Evolutionary conservation across 164 flowering plant species (phyloP), one percentile per base, ranked within the genome.

Genomic region (Tetracentron sinense): DNA sequence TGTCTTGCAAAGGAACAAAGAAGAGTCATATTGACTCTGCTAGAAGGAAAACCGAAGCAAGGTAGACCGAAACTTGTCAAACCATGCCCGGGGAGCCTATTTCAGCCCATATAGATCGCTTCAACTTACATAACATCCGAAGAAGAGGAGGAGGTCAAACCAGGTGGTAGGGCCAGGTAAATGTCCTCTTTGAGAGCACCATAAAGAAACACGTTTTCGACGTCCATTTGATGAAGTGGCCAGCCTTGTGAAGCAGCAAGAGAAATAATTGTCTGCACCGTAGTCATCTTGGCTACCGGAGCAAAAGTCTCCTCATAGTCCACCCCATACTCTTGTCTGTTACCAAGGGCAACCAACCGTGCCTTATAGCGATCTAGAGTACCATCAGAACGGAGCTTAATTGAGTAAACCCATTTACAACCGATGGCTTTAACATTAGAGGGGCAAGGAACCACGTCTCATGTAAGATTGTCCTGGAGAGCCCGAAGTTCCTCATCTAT

Each of bases 391-490:
- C 27, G 1, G 2, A 35, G 31, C n/a, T 65, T 65, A 3, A 65
- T 23, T 11, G n/a, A 23, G 35, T 42, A 65, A 4, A 65, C 60
- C 61, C 68, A 65, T 27, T 65, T 65, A 47, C 61, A 55, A 3
- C 46, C 54, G 12, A 65, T 19, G 11, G 47, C 1, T 23, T 17
- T 56, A 35, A 25, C 16, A 15, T 27, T 23, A 28, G 23, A 1
- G 7, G 61, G 68, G 8, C 14, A n/a, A 44, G 29, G 19, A 28
- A 65, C 61, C 2, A 65, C 2, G 1, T 26, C 28, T 54, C 61
- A 65, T 2, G 58, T 56, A 12, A 44, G 2, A 26, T 38, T 64
- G 38, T 12, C 14, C 26, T 54, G 29, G 22, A 64, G 60, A 42
- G 60, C 47, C 3, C 27, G 3, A 29, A 54, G 35, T 16, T 53